These are phyloP conservation scores for Cornus kousa DNA, from an alignment of 148 eudicot species.

Conservation along the genomic window DNA sequence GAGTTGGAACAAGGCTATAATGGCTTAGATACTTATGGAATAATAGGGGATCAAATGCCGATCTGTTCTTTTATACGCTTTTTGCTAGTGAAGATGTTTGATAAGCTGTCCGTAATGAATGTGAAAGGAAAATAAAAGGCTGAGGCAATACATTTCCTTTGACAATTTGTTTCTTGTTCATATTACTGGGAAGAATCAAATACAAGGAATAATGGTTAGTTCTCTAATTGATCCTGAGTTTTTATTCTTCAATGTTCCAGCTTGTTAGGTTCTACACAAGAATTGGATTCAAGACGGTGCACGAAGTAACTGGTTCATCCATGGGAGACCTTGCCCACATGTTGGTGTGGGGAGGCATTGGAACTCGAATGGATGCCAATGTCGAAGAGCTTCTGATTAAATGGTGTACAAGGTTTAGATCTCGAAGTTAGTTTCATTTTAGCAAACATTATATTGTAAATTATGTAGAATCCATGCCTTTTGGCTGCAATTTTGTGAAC, in stretches of 20 bases:
- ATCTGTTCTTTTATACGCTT: no score
- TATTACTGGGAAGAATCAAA: neutral
- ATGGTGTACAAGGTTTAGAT: slow-evolving; percentile 70
- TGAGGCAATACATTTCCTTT: neutral
- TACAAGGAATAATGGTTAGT: neutral
- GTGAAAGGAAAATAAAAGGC: neutral
- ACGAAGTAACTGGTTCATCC: slow-evolving; percentile 72
- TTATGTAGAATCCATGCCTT: neutral
- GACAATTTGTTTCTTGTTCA: neutral
- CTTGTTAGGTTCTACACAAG: slow-evolving; percentile 78
- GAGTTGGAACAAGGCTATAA: no score
- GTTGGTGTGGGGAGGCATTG: slow-evolving; percentile 92
- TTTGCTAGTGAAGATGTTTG: neutral
- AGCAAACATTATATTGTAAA: neutral
- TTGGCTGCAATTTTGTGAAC: neutral
- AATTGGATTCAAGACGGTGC: slow-evolving; percentile 78
- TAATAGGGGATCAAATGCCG: no score
- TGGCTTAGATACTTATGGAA: no score
- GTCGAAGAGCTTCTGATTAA: slow-evolving; percentile 56
- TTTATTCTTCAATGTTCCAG: slow-evolving; percentile 29
- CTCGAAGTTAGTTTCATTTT: slow-evolving; percentile 8
- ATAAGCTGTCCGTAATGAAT: neutral
- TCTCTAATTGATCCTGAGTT: neutral
- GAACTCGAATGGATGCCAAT: slow-evolving; percentile 88
- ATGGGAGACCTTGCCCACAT: slow-evolving; percentile 60